phyloP scores from a whole-genome alignment of 2,329 filamentous ascomycete species.

The Ophiostoma sp. region DNA sequence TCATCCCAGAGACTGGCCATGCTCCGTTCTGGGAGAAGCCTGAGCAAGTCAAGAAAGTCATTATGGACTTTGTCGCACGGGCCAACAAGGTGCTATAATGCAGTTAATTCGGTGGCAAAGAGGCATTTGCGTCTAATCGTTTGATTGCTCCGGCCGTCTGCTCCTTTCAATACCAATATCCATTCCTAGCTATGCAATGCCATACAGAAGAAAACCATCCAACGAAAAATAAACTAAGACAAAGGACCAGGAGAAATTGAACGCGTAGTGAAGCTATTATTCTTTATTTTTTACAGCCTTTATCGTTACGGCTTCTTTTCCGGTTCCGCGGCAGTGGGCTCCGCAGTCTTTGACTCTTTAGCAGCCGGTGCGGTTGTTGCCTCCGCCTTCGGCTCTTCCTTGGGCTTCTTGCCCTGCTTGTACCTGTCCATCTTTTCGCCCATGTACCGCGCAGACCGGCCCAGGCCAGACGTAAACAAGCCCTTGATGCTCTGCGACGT shows the following conservation, averaged over 20 bases:
- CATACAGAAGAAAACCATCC: neutral
- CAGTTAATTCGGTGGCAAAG: neutral
- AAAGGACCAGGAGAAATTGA: neutral
- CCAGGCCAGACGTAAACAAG: slow-evolving; percentile 68
- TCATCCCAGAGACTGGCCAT: slow-evolving; percentile 17
- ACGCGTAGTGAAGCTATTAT: neutral
- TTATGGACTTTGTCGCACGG: slow-evolving; percentile 18
- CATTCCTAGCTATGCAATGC: neutral
- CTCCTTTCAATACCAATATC: neutral
- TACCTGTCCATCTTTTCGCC: slow-evolving; percentile 74
- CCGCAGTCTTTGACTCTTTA: neutral
- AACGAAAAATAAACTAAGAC: neutral
- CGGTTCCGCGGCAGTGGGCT: neutral
- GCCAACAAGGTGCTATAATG: neutral
- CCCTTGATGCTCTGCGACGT: slow-evolving; percentile 84
- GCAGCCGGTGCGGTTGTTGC: neutral
- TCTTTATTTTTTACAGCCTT: neutral
- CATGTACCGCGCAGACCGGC: slow-evolving; percentile 67
- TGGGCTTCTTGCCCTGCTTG: slow-evolving; percentile 36
- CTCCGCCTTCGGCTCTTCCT: neutral
- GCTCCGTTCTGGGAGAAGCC: slow-evolving; percentile 24
- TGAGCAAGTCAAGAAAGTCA: slow-evolving; percentile 7
- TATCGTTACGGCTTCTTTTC: neutral
- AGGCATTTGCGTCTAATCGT: neutral
- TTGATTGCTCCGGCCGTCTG: neutral